Evolutionary conservation across 352 stramenopile species (phyloP), one percentile per base, ranked within the genome.

Genomic region (Pythium phragmiticola): DNA sequence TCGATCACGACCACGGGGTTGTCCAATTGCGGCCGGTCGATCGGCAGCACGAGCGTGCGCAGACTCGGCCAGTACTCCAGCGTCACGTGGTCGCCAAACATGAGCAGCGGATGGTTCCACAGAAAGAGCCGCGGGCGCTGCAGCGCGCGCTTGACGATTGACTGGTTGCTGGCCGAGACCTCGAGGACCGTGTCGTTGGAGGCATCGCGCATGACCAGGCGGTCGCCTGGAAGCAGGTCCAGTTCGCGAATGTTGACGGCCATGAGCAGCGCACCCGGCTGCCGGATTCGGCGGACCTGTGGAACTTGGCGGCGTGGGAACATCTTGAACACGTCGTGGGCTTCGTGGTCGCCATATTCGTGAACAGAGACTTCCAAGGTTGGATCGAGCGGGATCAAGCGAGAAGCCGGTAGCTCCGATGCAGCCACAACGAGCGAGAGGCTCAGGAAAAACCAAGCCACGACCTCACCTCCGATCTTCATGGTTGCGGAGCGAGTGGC

Each of bases 61-160:
- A 86, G 61, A 66, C 76, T 83, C 4, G 78, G 78, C 21, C 74
- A 75, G 58, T 89, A 88, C 65, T 84, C 69, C 46, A 89, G 42
- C 17, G 72, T 71, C 16, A 86, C 58, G 1, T 48, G 57, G 41
- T 74, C 57, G 13, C 80, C 78, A 50, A 61, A 17, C 19, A 80
- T 55, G 48, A 88, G 60, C 50, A 87, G 74, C 19, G 77, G 75
- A 41, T 86, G 75, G 36, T 73, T 73, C 51, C 71, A 76, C 14
- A 86, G 52, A 17, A 72, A 14, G 6, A 74, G 58, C 23, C 47
- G 42, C 11, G 26, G 53, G 3, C 19, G 59, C 57, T 47, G 47
- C 39, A 61, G 26, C 23, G n/a, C 26, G 1, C 41, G 28, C 34
- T 26, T 57, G 7, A 45, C 46, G n/a, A 60, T 17, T 37, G 66